A percentile compares a stretch with the other conserved stretches of the same genome.
phyloP scores from a whole-genome alignment of 1,284 basidiomycete genomes.

The Pyrrhoderma lamaoense region DNA sequence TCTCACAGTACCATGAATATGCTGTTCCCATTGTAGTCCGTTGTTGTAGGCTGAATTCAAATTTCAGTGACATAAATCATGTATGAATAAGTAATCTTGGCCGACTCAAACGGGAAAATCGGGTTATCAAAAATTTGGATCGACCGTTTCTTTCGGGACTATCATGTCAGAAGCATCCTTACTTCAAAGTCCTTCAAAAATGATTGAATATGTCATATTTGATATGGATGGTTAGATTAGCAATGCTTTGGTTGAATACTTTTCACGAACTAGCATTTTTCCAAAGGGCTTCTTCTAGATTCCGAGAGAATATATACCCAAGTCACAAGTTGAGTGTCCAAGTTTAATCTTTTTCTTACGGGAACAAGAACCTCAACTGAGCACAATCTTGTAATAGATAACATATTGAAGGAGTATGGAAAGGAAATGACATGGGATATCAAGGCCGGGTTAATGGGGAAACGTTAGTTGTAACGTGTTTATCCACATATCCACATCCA shows the following conservation, averaged over 20 bases:
- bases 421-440: conserved; percentile 78
- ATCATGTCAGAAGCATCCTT: conserved; percentile 10
- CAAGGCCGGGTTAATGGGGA: conserved; percentile 78
- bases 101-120: too few relatives aligned
- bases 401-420: conserved; percentile 64
- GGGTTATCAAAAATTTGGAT: too few relatives aligned
- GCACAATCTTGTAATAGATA: conserved; percentile 36
- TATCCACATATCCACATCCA: neutral
- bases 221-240: conserved; percentile 65
- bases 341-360: neutral
- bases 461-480: conserved; percentile 44
- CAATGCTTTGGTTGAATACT: neutral
- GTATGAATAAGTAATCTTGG: too few relatives aligned
- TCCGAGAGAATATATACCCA: conserved; percentile 67
- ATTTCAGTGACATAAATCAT: too few relatives aligned
- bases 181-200: conserved; percentile 28
- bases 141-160: too few relatives aligned
- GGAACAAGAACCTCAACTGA: neutral
- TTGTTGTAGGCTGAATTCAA: too few relatives aligned
- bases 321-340: conserved; percentile 54
- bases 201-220: conserved; percentile 67
- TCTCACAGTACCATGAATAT: too few relatives aligned
- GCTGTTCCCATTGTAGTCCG: too few relatives aligned
- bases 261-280: conserved; percentile 3
- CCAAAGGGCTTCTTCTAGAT: conserved; percentile 52